phyloP scores from a whole-genome alignment of 495 filamentous ascomycete genomes.

The Eremomyces bilateralis region DNA sequence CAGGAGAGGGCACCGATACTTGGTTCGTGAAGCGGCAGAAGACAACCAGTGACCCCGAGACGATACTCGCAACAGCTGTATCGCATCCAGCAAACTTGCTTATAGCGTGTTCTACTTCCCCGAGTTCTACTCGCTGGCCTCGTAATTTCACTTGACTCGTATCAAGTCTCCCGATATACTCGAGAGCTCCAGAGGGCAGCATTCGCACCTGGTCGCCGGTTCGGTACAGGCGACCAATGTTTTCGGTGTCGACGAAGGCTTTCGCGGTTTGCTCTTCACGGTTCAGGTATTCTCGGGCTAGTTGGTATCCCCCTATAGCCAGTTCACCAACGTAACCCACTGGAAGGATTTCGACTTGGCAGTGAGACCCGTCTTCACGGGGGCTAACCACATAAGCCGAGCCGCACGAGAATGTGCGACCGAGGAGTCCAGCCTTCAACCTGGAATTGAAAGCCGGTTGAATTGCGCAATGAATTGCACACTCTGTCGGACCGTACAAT shows the following conservation, averaged over 20 bases:
- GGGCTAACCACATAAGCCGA: constrained; percentile 44
- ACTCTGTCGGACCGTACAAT: constrained; percentile 81
- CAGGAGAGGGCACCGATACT: too few relatives aligned
- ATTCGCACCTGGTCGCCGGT: constrained; percentile 71
- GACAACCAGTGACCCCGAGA: constrained; percentile 36
- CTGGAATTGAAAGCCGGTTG: constrained; percentile 23
- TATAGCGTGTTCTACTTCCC: constrained; percentile 56
- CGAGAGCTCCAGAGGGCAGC: constrained; percentile 41
- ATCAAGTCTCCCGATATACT: constrained; percentile 63
- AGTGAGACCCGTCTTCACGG: constrained; percentile 1
- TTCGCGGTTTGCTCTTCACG: constrained; percentile 50
- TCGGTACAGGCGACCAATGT: constrained; percentile 43
- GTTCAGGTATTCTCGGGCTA: constrained; percentile 69
- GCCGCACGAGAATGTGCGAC: constrained; percentile 50
- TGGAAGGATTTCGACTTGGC: constrained; percentile 27
- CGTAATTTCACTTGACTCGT: constrained; percentile 64
- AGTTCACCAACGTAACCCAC: constrained; percentile 57
- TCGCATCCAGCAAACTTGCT: constrained; percentile 28
- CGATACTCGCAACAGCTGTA: constrained; percentile 35
- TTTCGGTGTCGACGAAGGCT: constrained; percentile 38
- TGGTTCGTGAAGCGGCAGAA: too few relatives aligned
- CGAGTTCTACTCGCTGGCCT: constrained; percentile 65
- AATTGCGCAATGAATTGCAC: constrained; percentile 54
- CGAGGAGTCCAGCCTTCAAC: constrained; percentile 43
- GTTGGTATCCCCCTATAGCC: constrained; percentile 55